Percentiles rank a stretch among this genome's conserved stretches.
Evolutionary conservation across 306 rosid species (phyloP).

Genomic region (Acacia confusa): DNA sequence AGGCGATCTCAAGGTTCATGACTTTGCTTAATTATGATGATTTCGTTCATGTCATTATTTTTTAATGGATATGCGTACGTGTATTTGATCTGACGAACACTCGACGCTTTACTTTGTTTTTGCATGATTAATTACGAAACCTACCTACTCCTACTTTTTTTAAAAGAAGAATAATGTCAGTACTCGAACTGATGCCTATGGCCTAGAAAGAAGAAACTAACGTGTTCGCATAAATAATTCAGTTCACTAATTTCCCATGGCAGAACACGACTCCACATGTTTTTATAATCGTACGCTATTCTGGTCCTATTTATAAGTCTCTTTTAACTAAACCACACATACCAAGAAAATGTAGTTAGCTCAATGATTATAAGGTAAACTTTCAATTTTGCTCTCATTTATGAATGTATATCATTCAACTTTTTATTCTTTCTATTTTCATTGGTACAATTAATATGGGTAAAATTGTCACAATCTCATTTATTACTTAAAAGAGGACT

Average conservation of each 20-base stretch:
- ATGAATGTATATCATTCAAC: no score
- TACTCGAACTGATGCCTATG: neutral
- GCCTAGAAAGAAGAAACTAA: neutral
- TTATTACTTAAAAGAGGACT: no score
- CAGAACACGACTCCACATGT: neutral
- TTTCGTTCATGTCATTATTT: no score
- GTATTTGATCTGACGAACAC: neutral
- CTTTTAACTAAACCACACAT: no score
- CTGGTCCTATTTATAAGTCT: no score
- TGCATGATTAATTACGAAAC: neutral
- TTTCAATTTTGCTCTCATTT: no score
- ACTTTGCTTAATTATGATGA: neutral
- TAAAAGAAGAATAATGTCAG: neutral
- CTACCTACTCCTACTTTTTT: neutral
- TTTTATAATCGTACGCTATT: no score
- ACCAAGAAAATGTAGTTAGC: no score
- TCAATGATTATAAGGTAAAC: no score
- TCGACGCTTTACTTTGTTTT: neutral
- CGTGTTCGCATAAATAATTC: neutral
- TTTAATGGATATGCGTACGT: neutral
- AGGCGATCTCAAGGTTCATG: conserved; percentile 74
- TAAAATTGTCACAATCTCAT: no score
- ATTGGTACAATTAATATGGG: no score
- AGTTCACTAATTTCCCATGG: neutral
- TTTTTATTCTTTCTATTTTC: no score